These are phyloP conservation scores for Aphanoascus verrucosus DNA, from an alignment of 2,329 filamentous ascomycete genomes.

Conservation along the genomic window DNA sequence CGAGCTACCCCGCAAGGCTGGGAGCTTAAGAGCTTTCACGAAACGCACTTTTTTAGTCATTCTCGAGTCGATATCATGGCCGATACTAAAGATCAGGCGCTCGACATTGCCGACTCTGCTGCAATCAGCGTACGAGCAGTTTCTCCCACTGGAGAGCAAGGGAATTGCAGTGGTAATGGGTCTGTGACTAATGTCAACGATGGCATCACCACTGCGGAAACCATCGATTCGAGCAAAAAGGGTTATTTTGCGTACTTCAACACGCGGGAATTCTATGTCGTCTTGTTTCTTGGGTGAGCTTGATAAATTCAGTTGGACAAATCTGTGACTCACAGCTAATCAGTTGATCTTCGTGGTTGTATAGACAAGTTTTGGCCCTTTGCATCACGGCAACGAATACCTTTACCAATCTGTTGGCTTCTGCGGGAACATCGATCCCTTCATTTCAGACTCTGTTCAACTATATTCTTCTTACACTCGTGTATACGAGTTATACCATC, in stretches of 20 bases:
- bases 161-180: not conserved
- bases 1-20: not conserved
- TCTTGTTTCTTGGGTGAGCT: constrained; percentile 60
- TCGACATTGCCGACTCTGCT: constrained; percentile 1
- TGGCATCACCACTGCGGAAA: constrained; percentile 21
- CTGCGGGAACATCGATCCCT: constrained; percentile 65
- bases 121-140: not conserved
- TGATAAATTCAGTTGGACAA: constrained; percentile 7
- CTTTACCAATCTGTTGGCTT: constrained; percentile 64
- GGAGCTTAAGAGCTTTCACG: not conserved
- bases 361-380: constrained; percentile 66
- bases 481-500: constrained; percentile 72
- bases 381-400: constrained; percentile 92
- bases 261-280: constrained; percentile 79
- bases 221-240: constrained; percentile 36
- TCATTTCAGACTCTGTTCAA: constrained; percentile 95
- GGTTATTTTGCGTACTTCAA: constrained; percentile 58
- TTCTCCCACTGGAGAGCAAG: not conserved
- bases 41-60: not conserved
- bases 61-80: not conserved
- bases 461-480: constrained; percentile 69
- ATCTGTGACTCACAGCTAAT: constrained; percentile 1
- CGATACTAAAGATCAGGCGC: not conserved
- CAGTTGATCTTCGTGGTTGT: not conserved
- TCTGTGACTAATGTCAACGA: not conserved